Evolutionary conservation across 495 filamentous ascomycete species (phyloP), one percentile per base, ranked within the genome.

Genomic region (Hypoxylon fuscum): DNA sequence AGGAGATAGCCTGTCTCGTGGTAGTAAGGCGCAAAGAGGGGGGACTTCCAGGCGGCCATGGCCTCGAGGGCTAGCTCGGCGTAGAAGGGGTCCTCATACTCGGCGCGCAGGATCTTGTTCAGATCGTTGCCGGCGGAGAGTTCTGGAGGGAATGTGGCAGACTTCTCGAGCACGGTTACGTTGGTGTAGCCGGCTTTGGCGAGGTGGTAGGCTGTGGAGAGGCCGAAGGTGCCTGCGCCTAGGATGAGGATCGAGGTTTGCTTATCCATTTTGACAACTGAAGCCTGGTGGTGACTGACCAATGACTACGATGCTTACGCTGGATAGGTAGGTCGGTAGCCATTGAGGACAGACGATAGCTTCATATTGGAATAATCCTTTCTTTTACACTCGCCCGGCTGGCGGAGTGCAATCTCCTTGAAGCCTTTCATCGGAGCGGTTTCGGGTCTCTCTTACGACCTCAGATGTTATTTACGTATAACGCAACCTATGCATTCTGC

Each of bases 61-160:
- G 42, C 54, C 62, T 81, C 78, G 35, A 82, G 68, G 2, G 78
- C 73, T 43, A 85, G 59, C 15, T 82, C 76, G 1, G 79, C 78
- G 31, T 86, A 86, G 49, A 83, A 82, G 3, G 72, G 72, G 63
- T 84, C 81, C 42, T 83, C 81, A 62, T 86, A 85, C 46, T 85
- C 81, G 9, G 79, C 79, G 5, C 83, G 76, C 17, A 85, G 66
- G 43, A 85, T 84, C 71, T 86, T 85, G 63, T 83, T 86, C 23
- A 83, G 56, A 59, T 86, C 81, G 54, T 78, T 77, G 22, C 74
- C 80, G 6, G 82, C 82, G 0, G 79, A 81, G 38, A 64, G 76
- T 2, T 67, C 54, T 3, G 76, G 68, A 14, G 79, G 79, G 17
- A 81, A 74, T 8, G 74, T 68, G 1, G 68, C 55, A 22, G 72